Base-by-base conservation (phyloP, 106 monocot genomes). In the Dendrobium huoshanense region DNA sequence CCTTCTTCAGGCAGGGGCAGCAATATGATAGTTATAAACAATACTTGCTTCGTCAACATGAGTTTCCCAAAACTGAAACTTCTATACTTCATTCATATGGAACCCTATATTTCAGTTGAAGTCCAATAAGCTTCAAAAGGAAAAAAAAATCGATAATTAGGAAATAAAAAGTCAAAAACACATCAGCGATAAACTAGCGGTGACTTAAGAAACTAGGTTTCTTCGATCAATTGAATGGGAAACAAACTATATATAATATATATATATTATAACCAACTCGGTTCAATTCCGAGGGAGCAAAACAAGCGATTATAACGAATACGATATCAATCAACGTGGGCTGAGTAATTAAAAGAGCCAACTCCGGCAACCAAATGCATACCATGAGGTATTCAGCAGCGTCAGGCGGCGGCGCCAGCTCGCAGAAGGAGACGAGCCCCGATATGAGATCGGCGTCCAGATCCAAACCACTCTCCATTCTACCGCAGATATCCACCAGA, bases 401-500 rank as follows among this genome's bases (percentile, higher is more conserved):
- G 75, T 99, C 95, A 2, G 74, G 80, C 20, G 99, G 99, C 33
- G 95, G 88, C 13, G 99, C 95, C 81, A 95, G 95, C 79, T 99
- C 99, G 81, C 99, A 99, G 90, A 93, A 99, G 87, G 99, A 93
- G 85, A 94, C 99, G 81, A 99, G 91, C 18, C 99, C 95, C 59
- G 85, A 85, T 80, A 99, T 91, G 87, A 99, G 88, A 75, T 95
- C 99, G 9, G 82, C 77, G 67, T 95, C 99, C 68, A 99, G 77
- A 41, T 87, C 80, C 77, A 95, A 72, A 0, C 88, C 86, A 47
- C 77, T 80, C 55, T 91, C 89, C 18, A 87, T 72, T 78, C 75
- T 90, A 73, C 82, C 89, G 58, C 89, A 80, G 11, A 97, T 78
- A 31, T 93, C 90, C 49, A 68, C 19, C 83, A 99, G 80, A 29